Percentiles rank a stretch among this genome's conserved stretches.
Evolutionary conservation across 2,329 filamentous ascomycete species (phyloP).

Genomic region (Penicillium italicum): DNA sequence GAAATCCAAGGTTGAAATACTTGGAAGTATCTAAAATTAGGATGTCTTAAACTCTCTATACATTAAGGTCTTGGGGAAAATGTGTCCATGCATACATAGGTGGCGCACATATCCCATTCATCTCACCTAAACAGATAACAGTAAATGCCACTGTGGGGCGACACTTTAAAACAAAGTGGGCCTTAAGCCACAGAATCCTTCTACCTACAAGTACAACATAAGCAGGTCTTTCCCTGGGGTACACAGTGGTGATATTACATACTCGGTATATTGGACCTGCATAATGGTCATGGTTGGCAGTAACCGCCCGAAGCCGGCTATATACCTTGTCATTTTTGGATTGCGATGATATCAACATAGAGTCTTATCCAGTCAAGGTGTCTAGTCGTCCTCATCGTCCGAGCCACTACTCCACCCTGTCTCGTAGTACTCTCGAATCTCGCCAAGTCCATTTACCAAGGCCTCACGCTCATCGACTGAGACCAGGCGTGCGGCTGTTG

Average conservation of each 20-base stretch:
- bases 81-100: background rate
- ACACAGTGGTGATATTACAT: background rate
- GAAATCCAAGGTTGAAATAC: too few species aligned
- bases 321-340: background rate
- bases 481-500: slow-evolving; percentile 60
- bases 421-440: slow-evolving; percentile 82
- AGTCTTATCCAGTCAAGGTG: background rate
- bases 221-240: background rate
- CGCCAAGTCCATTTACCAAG: slow-evolving; percentile 74
- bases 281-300: background rate
- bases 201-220: too few species aligned
- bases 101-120: background rate
- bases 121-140: background rate
- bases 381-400: slow-evolving; percentile 43
- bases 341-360: background rate
- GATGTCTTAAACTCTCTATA: slow-evolving; percentile 10
- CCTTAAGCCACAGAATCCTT: background rate
- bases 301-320: background rate
- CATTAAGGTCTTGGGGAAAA: background rate
- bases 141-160: background rate
- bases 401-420: slow-evolving; percentile 77
- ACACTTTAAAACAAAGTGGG: background rate
- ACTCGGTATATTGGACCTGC: background rate
- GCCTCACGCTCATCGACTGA: slow-evolving; percentile 76
- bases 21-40: background rate